Evolutionary conservation across 1,284 basidiomycete genomes (phyloP), one percentile per base, ranked within the genome.

Genomic region (Fomes fomentarius): DNA sequence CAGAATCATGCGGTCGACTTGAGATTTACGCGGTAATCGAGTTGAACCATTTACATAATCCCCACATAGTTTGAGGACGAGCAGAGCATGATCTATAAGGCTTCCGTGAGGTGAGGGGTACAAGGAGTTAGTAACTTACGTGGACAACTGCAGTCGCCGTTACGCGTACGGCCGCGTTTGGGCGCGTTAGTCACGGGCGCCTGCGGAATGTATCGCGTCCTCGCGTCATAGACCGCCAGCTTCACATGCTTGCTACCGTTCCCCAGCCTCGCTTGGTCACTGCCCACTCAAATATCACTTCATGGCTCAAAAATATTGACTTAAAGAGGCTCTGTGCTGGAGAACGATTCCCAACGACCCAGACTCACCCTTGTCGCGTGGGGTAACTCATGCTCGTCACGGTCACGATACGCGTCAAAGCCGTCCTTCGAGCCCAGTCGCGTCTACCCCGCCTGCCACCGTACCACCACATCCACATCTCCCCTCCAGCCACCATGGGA

Each of bases 401-500:
- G 52, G 61, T 65, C 60, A 68, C 66, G 62, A 52, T 48, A 62
- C 66, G 66, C 65, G 65, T 65, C 63, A 62, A 47, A 56, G 58
- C 58, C 53, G 64, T 60, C 57, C 50, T 59, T 39, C 58, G 43
- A 24, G 37, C 56, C 54, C 57, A 45, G 55, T 58, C 66, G 66
- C 66, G 66, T 65, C 58, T 40, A 25, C 49, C 34, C 50, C 55
- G 41, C 48, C 53, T 57, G 40, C 44, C 30, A 41, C 26, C 46
- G 4, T 41, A 44, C 31, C 54, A 50, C 25, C 35, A 51, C 30
- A 26, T 51, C 54, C 51, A 42, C 34, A 39, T 22, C 34, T 38
- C 50, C 25, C 9, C 15, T 11, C 28, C n/a, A 22, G 25, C 47
- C 52, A 53, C 39, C 35, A 89, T 90, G 87, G 77, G 77, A 51